Base-by-base conservation (phyloP, 192 early-diverging fungal species). In the Entomortierella beljakovae region DNA sequence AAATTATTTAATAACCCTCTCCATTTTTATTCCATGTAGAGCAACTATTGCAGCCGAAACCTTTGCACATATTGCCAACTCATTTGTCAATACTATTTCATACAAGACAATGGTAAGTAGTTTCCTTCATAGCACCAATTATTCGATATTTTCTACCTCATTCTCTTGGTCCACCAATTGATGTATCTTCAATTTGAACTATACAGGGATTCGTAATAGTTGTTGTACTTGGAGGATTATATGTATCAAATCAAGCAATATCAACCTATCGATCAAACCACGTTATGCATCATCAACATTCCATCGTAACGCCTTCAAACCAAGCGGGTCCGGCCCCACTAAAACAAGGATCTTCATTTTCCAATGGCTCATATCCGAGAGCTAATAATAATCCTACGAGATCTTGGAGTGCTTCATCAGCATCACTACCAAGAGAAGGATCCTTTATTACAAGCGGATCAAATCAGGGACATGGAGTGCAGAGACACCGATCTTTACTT, bases 41-140 rank as follows among this genome's bases (percentile, higher is more conserved):
- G 84, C 90, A 13, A 88, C 90, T 53, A 87, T 96, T 18, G 90
- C 92, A 0, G 93, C 95, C 2, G 92, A 96, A 68, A 92, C 93
- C 0, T 80, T 95, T 75, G 95, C 92, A 26, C 89, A 92, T 50
- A 94, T 95, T 32, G 75, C 93, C 51, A 95, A 94, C 62, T 87
- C 91, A 35, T 92, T 96, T 61, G 88, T 95, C 34, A 90, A 96
- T 32, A 91, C 93, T 9, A 86, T 96, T 8, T 94, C 93, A n/a
- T 89, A 91, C 57, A 96, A 96, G 60, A 92, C 94, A 0, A 92
- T 96, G 92, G 88, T 87, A 81, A 74, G 50, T 2, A 38, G 0
- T 31, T 2, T 46, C 13, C 37, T 13, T 40, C 37, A 13, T 40
- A 40, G 37, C 37, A 40, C 13, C 6, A 40, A 9, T 9, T 40